Base-by-base conservation (phyloP, 805 yeast genomes). In the Jamesozyma jinghongensis region DNA sequence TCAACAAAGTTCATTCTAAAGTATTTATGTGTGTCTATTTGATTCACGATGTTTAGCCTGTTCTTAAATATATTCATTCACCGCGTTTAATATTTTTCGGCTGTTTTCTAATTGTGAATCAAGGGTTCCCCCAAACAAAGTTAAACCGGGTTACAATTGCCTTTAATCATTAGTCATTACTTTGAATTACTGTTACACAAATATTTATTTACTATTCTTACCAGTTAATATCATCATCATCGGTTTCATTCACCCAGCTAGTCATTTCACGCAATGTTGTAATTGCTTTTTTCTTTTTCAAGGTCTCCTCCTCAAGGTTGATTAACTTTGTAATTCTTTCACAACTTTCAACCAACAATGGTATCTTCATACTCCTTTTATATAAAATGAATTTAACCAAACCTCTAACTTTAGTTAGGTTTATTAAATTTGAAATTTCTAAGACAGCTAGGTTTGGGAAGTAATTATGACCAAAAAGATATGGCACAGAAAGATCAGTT, bases 281-380 rank as follows among this genome's bases (percentile, higher is more conserved):
- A 19, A 69, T 66, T n/a, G 82, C 74, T 12, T 74, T 73, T 14
- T 67, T 69, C 47, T 68, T 65, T 51, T 79, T 85, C 51, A 82
- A 59, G 37, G 65, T 69, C 46, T 69, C 58, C 50, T 85, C 87
- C 42, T 79, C 81, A 36, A 72, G 66, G 43, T 73, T 67, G 65
- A 85, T 69, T 43, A 79, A 66, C 16, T 63, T 55, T 52, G 80
- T 80, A 35, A 85, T 64, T 3, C 67, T 59, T 52, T 85, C 94
- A 59, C 95, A 85, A 18, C 86, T 79, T 59, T 86, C 95, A 27
- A 87, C 69, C 31, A 86, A 58, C 4, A 87, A 70, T 2, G 75
- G 67, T 14, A 71, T 62, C 2, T 70, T 72, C 29, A 61, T 55
- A 28, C 56, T 49, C 40, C 65, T 66, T 49, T 72, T 79, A 45